Base-by-base conservation (phyloP, 192 early-diverging fungal species). In the Coemansia sp. region DNA sequence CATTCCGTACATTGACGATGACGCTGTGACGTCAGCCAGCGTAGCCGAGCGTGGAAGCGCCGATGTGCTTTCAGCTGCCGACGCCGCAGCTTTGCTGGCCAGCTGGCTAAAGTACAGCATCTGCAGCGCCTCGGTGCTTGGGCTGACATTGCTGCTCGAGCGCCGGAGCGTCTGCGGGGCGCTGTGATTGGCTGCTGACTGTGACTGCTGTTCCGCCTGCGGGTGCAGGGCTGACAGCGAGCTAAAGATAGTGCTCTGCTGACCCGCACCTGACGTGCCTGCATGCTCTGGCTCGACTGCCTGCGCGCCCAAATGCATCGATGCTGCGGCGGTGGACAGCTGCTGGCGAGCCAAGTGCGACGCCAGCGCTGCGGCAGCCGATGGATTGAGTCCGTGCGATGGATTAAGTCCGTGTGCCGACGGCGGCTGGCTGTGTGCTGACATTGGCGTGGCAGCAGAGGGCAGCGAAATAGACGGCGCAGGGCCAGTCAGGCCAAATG, bases 31-130 rank as follows among this genome's bases (percentile, higher is more conserved):
- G 9, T 57, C 58, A 4, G 59, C 57, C 57, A 67, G 29, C 21
- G 70, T 54, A 4, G 67, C 64, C 0, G 69, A 35, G 5, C 62
- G 56, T 19, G 70, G 64, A 23, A 71, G 37, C 9, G 60, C 57
- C 25, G 57, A 37, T n/a, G 66, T 5, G 35, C 57, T 52, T n/a
- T 62, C 66, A n/a, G 55, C 61, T 0, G 72, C 32, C 0, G 62
- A 62, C 10, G 72, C 62, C 1, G 67, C 61, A 1, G 72, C 67
- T n/a, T 65, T 73, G 67, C 67, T 47, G 12, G 77, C 77, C 56
- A 80, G 55, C 60, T 80, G 72, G 23, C 68, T 71, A 17, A 80
- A 65, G 59, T 74, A 80, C 57, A 80, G 59, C 77, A 80, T 80
- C 54, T 80, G 77, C 67, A 80, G 55, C 3, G 77, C 72, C 14